These are phyloP conservation scores for Metschnikowia kunwiensis DNA, from an alignment of 805 yeast species.

Conservation along the genomic window DNA sequence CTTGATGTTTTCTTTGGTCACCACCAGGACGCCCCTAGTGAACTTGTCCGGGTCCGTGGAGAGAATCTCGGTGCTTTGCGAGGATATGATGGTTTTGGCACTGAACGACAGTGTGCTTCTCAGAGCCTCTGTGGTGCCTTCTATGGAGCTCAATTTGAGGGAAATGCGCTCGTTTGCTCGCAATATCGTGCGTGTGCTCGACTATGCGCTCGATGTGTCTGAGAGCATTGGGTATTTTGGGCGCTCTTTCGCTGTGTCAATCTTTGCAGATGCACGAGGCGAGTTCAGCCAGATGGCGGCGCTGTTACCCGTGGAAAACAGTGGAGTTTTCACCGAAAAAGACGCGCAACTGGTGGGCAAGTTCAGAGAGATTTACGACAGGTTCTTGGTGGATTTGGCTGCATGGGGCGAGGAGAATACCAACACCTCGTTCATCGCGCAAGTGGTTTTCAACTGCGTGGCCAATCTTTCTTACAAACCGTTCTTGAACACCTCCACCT, in stretches of 20 bases:
- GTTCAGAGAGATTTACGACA: slow-evolving; percentile 21
- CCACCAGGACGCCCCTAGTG: slow-evolving; percentile 47
- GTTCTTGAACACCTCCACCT: slow-evolving; percentile 25
- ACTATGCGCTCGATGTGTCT: slow-evolving; percentile 13
- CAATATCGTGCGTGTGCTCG: slow-evolving; percentile 12
- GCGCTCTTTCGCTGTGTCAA: slow-evolving; percentile 1
- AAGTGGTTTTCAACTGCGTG: slow-evolving; percentile 49
- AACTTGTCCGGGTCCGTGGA: slow-evolving; percentile 26
- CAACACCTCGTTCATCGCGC: slow-evolving; percentile 45
- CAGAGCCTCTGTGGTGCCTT: slow-evolving; percentile 16
- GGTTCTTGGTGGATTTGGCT: slow-evolving; percentile 26
- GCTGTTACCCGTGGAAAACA: slow-evolving; percentile 5
- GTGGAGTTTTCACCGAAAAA: slow-evolving; percentile 13
- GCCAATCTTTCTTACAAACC: slow-evolving; percentile 17
- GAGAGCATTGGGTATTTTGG: slow-evolving; percentile 9
- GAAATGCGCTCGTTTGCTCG: slow-evolving; percentile 12
- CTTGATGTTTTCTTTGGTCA: slow-evolving; percentile 55
- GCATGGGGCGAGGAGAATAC: slow-evolving; percentile 34
- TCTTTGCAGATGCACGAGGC: slow-evolving; percentile 11
- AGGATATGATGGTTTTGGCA: slow-evolving; percentile 17
- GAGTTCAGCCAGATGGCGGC: slow-evolving; percentile 1
- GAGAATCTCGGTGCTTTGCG: slow-evolving; percentile 14
- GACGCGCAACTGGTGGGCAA: slow-evolving; percentile 20
- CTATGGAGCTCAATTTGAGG: slow-evolving; percentile 19
- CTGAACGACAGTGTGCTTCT: slow-evolving; percentile 12